Evolutionary conservation across 1,284 basidiomycete genomes (phyloP).

Genomic region (Puccinia novopanici): DNA sequence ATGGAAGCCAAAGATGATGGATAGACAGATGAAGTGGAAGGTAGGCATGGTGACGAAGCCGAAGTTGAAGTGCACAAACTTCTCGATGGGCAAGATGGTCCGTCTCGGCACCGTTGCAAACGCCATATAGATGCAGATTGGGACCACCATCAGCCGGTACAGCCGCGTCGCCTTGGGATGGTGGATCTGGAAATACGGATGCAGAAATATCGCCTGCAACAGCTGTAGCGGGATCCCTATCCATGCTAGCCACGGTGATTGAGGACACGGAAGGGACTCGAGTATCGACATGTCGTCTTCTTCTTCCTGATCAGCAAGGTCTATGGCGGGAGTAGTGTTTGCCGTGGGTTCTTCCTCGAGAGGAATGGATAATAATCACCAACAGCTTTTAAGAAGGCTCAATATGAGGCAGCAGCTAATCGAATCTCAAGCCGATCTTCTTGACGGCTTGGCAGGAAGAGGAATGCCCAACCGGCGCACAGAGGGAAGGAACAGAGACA

Average conservation of each 20-base stretch:
- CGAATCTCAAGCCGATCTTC: not conserved
- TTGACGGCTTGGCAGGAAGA: not conserved
- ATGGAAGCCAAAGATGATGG: conserved; percentile 36
- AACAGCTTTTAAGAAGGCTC: not conserved
- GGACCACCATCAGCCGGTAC: conserved; percentile 20
- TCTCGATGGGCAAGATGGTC: conserved; percentile 16
- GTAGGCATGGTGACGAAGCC: conserved; percentile 36
- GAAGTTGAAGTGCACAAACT: conserved; percentile 45
- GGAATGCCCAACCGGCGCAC: not conserved
- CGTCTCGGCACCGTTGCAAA: conserved; percentile 38
- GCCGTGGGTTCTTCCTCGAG: not conserved
- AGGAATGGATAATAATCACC: not conserved
- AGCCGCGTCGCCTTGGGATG: conserved; percentile 29
- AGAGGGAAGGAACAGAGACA: no score
- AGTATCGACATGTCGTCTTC: conserved; percentile 25
- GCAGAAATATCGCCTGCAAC: conserved; percentile 37
- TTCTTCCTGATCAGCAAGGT: not conserved
- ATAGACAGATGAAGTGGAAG: conserved; percentile 43
- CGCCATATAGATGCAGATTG: conserved; percentile 39
- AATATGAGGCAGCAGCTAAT: not conserved
- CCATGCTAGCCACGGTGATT: conserved; percentile 29
- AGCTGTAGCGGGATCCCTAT: conserved; percentile 3
- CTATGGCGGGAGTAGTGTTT: not conserved
- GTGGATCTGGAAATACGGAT: conserved; percentile 42
- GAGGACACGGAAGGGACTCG: conserved; percentile 35